Percentiles rank a stretch among this genome's conserved stretches.
Evolutionary conservation across 306 rosid species (phyloP).

Genomic region (Dalbergia cochinchinensis): DNA sequence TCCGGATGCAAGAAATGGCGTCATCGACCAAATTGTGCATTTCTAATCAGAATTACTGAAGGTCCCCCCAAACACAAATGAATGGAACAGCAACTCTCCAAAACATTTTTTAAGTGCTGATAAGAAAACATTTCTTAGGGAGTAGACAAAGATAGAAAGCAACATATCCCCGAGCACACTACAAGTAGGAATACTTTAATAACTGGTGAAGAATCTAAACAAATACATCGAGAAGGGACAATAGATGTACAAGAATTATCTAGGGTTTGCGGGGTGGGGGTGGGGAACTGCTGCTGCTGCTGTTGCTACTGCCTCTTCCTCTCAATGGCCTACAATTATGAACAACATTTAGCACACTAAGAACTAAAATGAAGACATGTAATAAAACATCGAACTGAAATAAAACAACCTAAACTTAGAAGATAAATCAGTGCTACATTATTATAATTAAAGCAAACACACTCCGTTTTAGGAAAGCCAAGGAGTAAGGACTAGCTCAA

Average conservation of each 20-base stretch:
- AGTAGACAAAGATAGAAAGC: conserved; percentile 10
- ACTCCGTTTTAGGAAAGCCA: not conserved
- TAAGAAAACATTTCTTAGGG: conserved; percentile 19
- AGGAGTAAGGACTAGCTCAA: not conserved
- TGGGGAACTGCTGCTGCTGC: conserved; percentile 94
- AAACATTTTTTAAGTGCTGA: conserved; percentile 20
- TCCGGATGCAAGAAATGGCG: not conserved
- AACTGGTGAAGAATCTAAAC: conserved; percentile 32
- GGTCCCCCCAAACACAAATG: not conserved
- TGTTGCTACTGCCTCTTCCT: conserved; percentile 88
- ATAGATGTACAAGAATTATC: conserved; percentile 34
- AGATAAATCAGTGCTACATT: not conserved
- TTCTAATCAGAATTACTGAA: conserved; percentile 14
- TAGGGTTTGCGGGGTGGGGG: conserved; percentile 77
- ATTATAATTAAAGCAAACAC: not conserved
- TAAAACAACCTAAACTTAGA: not conserved
- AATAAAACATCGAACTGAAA: not conserved
- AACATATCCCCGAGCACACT: conserved; percentile 37
- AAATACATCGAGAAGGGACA: conserved; percentile 41
- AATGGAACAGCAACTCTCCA: conserved; percentile 22
- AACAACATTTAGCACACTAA: not conserved
- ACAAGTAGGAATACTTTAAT: conserved; percentile 29
- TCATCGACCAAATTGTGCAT: conserved; percentile 29
- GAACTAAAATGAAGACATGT: conserved; percentile 16
- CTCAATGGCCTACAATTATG: conserved; percentile 71